Evolutionary conservation across 805 yeast species (phyloP).

Genomic region (Nakazawaea wyomingensis): DNA sequence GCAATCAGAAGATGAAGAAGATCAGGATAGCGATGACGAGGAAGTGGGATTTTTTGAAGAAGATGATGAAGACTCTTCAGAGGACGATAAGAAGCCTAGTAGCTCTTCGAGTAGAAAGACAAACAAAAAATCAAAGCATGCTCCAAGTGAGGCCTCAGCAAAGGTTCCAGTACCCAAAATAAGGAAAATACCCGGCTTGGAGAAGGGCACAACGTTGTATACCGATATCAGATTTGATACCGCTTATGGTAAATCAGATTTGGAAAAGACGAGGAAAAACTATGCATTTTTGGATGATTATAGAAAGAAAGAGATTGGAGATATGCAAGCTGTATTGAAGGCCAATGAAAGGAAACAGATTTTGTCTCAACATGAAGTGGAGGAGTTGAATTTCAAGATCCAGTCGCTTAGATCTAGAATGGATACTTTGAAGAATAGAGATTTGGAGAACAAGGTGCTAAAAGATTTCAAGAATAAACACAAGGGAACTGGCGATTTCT

Average conservation of each 20-base stretch:
- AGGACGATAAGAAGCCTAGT: constrained; percentile 9
- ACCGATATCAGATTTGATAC: constrained; percentile 88
- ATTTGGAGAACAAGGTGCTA: constrained; percentile 64
- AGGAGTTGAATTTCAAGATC: constrained; percentile 48
- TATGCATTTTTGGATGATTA: constrained; percentile 86
- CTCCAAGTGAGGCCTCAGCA: constrained; percentile 77
- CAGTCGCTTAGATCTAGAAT: constrained; percentile 64
- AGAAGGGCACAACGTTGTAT: constrained; percentile 41
- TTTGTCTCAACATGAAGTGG: constrained; percentile 39
- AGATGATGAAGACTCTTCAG: constrained; percentile 14
- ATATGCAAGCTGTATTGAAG: constrained; percentile 50
- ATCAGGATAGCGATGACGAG: constrained; percentile 20
- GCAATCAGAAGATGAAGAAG: constrained; percentile 15
- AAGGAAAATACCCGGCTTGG: constrained; percentile 71
- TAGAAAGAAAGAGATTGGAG: constrained; percentile 64
- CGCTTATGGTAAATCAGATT: constrained; percentile 80
- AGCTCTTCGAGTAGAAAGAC: constrained; percentile 9
- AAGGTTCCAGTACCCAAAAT: constrained; percentile 65
- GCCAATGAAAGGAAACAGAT: constrained; percentile 43
- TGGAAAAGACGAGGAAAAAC: constrained; percentile 60
- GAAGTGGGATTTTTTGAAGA: constrained; percentile 15
- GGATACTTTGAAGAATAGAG: constrained; percentile 66
- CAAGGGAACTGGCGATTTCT: constrained; percentile 48
- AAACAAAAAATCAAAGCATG: constrained; percentile 63
- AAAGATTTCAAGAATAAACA: constrained; percentile 52